Conservation (phyloP, 192 early-diverging fungal species). For the Martensiomyces pterosporus region DNA sequence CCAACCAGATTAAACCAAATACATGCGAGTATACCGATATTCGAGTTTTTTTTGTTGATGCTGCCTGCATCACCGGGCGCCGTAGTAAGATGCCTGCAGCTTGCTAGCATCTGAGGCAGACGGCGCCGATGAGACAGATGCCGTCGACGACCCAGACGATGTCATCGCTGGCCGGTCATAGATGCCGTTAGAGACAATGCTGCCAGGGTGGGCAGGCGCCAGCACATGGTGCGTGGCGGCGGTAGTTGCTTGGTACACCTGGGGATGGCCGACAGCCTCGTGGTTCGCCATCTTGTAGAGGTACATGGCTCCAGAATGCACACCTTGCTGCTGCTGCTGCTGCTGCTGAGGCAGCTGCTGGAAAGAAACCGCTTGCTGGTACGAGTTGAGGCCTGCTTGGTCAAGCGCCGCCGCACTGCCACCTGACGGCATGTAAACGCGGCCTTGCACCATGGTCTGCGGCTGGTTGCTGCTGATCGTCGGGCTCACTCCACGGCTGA, state of each 20-base stretch:
- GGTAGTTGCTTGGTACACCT: slow-evolving; percentile 13
- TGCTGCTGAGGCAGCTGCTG: too few species aligned
- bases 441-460: neutral
- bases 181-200: neutral
- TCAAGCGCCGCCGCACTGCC: neutral
- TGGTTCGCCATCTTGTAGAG: slow-evolving; percentile 34
- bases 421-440: neutral
- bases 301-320: slow-evolving; percentile 23
- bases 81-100: slow-evolving; percentile 21
- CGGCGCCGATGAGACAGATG: slow-evolving; percentile 4
- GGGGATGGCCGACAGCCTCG: slow-evolving; percentile 15
- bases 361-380: too few species aligned
- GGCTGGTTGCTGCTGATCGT: neutral
- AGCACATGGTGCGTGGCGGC: slow-evolving; percentile 8
- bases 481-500: slow-evolving; percentile 37
- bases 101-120: slow-evolving; percentile 7
- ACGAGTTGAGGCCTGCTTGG: too few species aligned
- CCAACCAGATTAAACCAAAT: too few species aligned
- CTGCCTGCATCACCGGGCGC: slow-evolving; percentile 10
- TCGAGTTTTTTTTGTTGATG: too few species aligned
- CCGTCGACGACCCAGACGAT: slow-evolving; percentile 1
- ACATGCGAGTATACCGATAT: too few species aligned
- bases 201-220: slow-evolving; percentile 15
- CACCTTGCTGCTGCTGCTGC: slow-evolving; percentile 17
- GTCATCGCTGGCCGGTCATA: slow-evolving; percentile 1